Conservation (phyloP, 306 rosid species). For the Senna siamea region DNA sequence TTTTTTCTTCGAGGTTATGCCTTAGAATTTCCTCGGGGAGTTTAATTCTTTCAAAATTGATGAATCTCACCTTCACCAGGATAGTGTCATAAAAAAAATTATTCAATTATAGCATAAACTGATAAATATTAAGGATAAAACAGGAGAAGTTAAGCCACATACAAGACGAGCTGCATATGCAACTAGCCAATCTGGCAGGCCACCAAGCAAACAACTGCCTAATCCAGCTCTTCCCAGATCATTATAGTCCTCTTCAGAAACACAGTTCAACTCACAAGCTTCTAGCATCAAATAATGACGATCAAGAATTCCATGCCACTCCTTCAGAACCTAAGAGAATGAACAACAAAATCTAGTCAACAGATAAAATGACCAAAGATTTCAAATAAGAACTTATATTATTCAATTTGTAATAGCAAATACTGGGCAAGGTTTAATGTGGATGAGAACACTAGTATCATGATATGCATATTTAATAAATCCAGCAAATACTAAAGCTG, state of each 20-base stretch:
- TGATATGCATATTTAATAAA: constrained; percentile 19
- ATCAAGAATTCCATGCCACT: constrained; percentile 87
- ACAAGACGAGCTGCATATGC: constrained; percentile 98
- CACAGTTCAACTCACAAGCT: constrained; percentile 84
- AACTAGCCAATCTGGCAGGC: constrained; percentile 95
- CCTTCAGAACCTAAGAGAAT: constrained; percentile 77
- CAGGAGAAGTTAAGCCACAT: constrained; percentile 37
- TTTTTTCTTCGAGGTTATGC: constrained; percentile 87
- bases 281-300: constrained; percentile 88
- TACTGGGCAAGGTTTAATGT: constrained; percentile 1
- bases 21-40: constrained; percentile 87
- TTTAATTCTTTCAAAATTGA: constrained; percentile 91
- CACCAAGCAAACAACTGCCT: constrained; percentile 96
- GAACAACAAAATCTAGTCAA: constrained; percentile 39
- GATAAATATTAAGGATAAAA: constrained; percentile 26
- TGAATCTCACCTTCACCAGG: constrained; percentile 85
- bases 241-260: constrained; percentile 87
- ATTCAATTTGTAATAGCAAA: constrained; percentile 28
- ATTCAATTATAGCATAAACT: constrained; percentile 24
- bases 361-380: constrained; percentile 18
- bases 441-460: background rate
- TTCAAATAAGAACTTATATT: constrained; percentile 8
- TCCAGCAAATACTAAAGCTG: constrained; percentile 5
- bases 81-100: constrained; percentile 36
- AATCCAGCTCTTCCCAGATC: constrained; percentile 96